A percentile compares a stretch with the other conserved stretches of the same genome.
phyloP scores from a whole-genome alignment of 2,329 filamentous ascomycete species.

The Geosmithia flava region DNA sequence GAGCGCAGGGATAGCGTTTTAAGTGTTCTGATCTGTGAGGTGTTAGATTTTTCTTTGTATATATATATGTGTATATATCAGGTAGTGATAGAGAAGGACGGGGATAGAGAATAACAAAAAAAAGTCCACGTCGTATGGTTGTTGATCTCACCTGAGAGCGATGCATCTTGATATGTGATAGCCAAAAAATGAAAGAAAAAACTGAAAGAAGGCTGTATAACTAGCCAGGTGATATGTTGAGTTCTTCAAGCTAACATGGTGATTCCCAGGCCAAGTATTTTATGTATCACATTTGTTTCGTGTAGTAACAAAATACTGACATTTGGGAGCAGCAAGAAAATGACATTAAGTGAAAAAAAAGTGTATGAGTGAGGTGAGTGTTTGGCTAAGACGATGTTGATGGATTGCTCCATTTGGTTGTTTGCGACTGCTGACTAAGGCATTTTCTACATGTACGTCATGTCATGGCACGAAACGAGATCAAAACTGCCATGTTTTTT shows the following conservation, averaged over 20 bases:
- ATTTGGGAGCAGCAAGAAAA: neutral
- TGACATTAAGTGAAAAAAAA: neutral
- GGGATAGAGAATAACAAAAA: too few relatives aligned
- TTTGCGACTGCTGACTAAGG: neutral
- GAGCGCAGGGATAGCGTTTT: constrained; percentile 30
- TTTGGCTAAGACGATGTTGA: neutral
- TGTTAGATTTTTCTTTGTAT: too few relatives aligned
- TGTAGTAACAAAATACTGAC: neutral
- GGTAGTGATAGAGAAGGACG: too few relatives aligned
- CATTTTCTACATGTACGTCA: too few relatives aligned
- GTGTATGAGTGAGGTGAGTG: too few relatives aligned
- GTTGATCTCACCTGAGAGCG: neutral
- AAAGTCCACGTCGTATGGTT: neutral
- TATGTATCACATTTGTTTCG: too few relatives aligned
- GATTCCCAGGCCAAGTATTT: too few relatives aligned
- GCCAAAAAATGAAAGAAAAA: neutral
- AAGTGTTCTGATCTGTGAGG: constrained; percentile 28
- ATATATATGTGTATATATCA: too few relatives aligned
- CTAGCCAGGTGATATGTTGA: neutral
- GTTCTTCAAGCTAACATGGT: too few relatives aligned
- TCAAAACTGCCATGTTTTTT: too few relatives aligned
- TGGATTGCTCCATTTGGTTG: neutral
- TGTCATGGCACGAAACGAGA: too few relatives aligned
- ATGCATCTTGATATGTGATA: neutral
- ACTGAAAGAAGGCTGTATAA: neutral